A percentile compares a stretch with the other conserved stretches of the same genome.
Evolutionary conservation across 129 eudicot genomes (phyloP).

Genomic region (Centella asiatica): DNA sequence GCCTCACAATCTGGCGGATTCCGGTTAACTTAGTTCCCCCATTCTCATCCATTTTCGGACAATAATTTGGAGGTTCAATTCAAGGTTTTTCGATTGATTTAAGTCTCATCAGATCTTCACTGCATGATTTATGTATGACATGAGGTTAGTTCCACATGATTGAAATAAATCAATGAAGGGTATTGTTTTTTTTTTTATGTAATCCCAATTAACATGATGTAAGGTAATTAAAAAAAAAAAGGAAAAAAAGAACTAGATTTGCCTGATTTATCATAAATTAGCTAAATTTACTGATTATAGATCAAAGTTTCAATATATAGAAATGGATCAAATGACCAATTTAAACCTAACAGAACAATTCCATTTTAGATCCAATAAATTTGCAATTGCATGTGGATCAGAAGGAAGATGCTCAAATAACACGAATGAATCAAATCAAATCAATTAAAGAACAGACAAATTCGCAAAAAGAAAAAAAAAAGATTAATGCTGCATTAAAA

Average conservation of each 20-base stretch:
- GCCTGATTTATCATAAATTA: background rate
- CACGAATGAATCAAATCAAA: too few species aligned
- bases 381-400: background rate
- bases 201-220: too few species aligned
- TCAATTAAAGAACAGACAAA: too few species aligned
- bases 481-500: too few species aligned
- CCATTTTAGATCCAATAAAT: background rate
- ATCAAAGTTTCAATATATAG: too few species aligned
- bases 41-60: conserved; percentile 45
- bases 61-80: background rate
- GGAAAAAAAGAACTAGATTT: background rate
- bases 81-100: background rate
- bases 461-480: too few species aligned
- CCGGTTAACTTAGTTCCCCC: conserved; percentile 56
- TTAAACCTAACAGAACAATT: too few species aligned
- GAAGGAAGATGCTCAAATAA: too few species aligned
- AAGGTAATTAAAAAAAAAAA: too few species aligned
- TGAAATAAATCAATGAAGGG: too few species aligned
- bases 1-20: conserved; percentile 65
- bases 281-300: background rate
- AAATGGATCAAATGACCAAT: too few species aligned
- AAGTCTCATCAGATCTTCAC: conserved; percentile 34
- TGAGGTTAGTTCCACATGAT: background rate
- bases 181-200: too few species aligned
- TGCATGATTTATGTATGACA: conserved; percentile 3